Evolutionary conservation across 805 yeast genomes (phyloP), one percentile per base, ranked within the genome.

Genomic region (Candida xiaguanensis): DNA sequence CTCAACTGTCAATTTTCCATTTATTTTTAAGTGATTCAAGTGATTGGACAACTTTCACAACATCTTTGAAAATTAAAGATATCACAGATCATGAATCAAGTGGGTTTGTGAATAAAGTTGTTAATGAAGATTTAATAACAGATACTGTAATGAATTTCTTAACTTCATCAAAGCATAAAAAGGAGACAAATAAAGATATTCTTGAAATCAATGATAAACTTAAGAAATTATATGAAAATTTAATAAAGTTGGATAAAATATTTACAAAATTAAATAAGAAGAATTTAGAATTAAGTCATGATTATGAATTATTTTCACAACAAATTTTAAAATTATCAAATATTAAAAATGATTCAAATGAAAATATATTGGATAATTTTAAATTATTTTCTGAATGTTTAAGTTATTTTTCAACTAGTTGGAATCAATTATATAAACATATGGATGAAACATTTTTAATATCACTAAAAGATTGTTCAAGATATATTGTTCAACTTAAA

Each of bases 71-170:
- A 51, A 44, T 63, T 48, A 48, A 50, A 32, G 50, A 55, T 19
- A 47, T 45, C 12, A 49, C 38, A 18, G 50, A 45, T 4, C 51
- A 55, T 2, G 43, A 42, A 18, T 23, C 26, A 12, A 18, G 46
- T 34, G 55, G 55, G 42, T 46, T 53, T 41, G 74, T 61, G 31
- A 71, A 52, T 40, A 63, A 58, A 43, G 69, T 63, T 4, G 77
- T 75, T 19, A 75, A 77, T 31, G 75, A 78, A 45, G 99, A 93
- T 36, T 80, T 86, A 11, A 73, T 91, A n/a, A 81, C 95, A 0
- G 99, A 91, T 55, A 82, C 85, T 2, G 80, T 93, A 31, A 85
- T 91, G 83, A 91, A 91, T 55, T 95, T 95, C n/a, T 87, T 91
- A 54, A 83, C 91, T 40, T 82, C 86, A 35, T 59, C 70, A 12